phyloP scores from a whole-genome alignment of 352 stramenopile species.

The Pythium oligandrum region DNA sequence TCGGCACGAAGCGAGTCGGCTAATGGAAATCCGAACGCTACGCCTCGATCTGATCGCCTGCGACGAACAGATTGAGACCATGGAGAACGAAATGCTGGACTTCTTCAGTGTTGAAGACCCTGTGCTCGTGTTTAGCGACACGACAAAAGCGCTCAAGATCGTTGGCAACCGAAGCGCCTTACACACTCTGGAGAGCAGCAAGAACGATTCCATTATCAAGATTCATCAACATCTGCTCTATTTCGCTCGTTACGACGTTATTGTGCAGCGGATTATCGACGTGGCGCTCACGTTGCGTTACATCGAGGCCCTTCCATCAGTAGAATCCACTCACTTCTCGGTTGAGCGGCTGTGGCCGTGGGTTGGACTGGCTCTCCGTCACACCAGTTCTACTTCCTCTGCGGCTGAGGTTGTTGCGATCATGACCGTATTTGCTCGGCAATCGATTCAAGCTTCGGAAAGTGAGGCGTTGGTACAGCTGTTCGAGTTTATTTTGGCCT shows the following conservation, averaged over 20 bases:
- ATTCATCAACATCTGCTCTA: constrained; percentile 22
- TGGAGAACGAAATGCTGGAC: constrained; percentile 61
- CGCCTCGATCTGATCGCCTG: constrained; percentile 39
- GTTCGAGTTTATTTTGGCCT: no score
- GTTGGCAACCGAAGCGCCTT: constrained; percentile 50
- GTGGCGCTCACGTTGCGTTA: constrained; percentile 30
- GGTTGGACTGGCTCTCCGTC: constrained; percentile 12
- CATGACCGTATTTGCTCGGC: no score
- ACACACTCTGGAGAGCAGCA: constrained; percentile 39
- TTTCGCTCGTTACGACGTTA: constrained; percentile 16
- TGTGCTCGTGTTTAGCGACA: constrained; percentile 35
- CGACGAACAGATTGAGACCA: constrained; percentile 45
- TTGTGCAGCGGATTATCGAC: constrained; percentile 34
- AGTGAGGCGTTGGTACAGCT: no score
- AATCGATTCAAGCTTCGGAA: no score
- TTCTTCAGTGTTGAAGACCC: constrained; percentile 45
- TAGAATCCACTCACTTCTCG: constrained; percentile 1
- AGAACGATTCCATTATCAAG: constrained; percentile 31
- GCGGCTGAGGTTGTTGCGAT: no score
- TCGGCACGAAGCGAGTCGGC: constrained; percentile 21
- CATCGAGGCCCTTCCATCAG: constrained; percentile 3
- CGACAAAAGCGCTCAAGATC: constrained; percentile 46
- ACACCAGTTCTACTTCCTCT: neutral
- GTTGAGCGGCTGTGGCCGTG: constrained; percentile 36
- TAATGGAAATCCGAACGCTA: constrained; percentile 48